Evolutionary conservation across 2,329 filamentous ascomycete genomes (phyloP).

Genomic region (Aspergillus intermedius): DNA sequence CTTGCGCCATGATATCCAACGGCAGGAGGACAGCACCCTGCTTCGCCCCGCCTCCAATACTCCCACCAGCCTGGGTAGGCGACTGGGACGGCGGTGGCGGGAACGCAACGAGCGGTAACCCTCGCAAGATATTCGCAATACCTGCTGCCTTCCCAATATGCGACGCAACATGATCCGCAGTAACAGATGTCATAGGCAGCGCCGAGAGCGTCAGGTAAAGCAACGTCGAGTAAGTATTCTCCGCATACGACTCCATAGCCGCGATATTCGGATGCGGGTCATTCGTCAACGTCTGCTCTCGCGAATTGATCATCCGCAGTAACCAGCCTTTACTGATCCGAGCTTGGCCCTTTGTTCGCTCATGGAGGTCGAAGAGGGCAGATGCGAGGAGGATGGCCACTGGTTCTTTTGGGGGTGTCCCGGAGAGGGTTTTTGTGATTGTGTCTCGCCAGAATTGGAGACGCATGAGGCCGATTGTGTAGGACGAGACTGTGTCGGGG

Average conservation of each 20-base stretch:
- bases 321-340: conserved; percentile 65
- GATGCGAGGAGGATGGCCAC: conserved; percentile 77
- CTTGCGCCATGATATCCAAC: conserved; percentile 80
- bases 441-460: conserved; percentile 94
- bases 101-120: conserved; percentile 80
- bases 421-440: conserved; percentile 68
- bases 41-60: conserved; percentile 28
- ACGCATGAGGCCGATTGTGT: conserved; percentile 79
- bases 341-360: conserved; percentile 40
- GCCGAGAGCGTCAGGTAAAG: conserved; percentile 81
- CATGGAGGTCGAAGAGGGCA: conserved; percentile 55
- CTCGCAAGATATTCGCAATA: conserved; percentile 78
- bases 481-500: conserved; percentile 80
- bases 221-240: conserved; percentile 89
- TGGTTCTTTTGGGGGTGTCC: conserved; percentile 78
- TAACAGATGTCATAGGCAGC: conserved; percentile 71
- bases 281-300: conserved; percentile 78
- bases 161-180: conserved; percentile 85
- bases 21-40: conserved; percentile 72
- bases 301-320: conserved; percentile 67
- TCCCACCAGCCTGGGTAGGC: conserved; percentile 38
- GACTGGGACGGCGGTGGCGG: conserved; percentile 56
- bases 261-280: conserved; percentile 69
- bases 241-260: conserved; percentile 78
- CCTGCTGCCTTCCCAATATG: conserved; percentile 93